Evolutionary conservation across 768 basidiomycete genomes (phyloP).

Genomic region (Hortiboletus flavorubellus): DNA sequence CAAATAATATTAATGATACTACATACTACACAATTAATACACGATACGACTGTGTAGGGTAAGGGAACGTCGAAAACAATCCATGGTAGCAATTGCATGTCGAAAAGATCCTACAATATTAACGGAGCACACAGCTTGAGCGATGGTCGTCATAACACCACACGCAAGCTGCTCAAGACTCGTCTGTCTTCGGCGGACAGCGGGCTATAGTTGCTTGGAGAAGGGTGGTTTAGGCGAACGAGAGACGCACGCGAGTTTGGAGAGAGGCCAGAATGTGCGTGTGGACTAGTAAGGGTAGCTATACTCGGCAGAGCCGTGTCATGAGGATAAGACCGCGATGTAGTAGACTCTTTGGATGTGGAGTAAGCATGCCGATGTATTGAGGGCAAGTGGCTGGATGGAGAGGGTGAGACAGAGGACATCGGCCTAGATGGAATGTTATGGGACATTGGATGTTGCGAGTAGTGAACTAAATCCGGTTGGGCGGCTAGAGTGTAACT

Average conservation of each 20-base stretch:
- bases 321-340: conserved; percentile 2
- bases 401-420: conserved; percentile 16
- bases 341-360: not conserved
- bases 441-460: conserved; percentile 11
- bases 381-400: conserved; percentile 12
- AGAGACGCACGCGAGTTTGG: conserved; percentile 1
- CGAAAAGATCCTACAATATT: not conserved
- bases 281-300: conserved; percentile 12
- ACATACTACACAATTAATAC: not conserved
- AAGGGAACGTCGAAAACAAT: not conserved
- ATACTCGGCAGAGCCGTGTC: conserved; percentile 25
- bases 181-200: conserved; percentile 56
- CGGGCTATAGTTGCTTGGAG: conserved; percentile 35
- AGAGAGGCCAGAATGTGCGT: not conserved
- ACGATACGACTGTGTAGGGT: conserved; percentile 2
- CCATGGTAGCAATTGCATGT: not conserved
- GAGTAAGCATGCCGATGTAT: conserved; percentile 9
- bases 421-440: conserved; percentile 9
- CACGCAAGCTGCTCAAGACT: conserved; percentile 53
- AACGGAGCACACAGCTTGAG: not conserved
- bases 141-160: conserved; percentile 39
- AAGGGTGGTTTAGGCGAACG: conserved; percentile 23
- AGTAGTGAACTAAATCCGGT: conserved; percentile 4
- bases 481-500: conserved; percentile 7
- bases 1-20: not conserved